phyloP scores from a whole-genome alignment of 179 eudicot species.

The Silene coronaria region DNA sequence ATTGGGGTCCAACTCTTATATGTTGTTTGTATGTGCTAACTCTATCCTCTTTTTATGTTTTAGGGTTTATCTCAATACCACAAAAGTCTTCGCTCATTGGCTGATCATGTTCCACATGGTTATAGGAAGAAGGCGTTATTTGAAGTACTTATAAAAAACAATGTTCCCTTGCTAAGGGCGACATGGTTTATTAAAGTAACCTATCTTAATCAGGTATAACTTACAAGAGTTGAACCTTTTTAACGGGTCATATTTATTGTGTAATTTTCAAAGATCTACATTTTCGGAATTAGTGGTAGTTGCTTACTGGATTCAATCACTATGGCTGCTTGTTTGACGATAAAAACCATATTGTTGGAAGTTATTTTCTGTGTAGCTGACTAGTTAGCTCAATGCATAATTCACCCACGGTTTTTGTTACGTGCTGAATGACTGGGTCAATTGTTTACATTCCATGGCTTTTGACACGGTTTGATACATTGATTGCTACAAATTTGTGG shows the following conservation, averaged over 20 bases:
- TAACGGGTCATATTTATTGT: neutral
- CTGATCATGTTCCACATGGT: constrained; percentile 90
- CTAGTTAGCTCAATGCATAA: neutral
- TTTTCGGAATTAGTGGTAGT: neutral
- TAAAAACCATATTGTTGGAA: neutral
- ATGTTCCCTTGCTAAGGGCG: constrained; percentile 86
- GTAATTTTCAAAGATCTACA: neutral
- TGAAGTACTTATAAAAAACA: constrained; percentile 83
- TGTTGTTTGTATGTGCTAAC: neutral
- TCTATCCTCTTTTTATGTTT: constrained; percentile 13
- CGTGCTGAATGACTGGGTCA: neutral
- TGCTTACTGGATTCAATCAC: neutral
- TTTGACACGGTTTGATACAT: neutral
- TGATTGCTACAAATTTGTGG: neutral
- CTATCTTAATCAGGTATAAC: constrained; percentile 86
- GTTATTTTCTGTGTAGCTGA: neutral
- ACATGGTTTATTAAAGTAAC: constrained; percentile 96
- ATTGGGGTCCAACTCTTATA: neutral
- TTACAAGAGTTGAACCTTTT: neutral
- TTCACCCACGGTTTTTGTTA: neutral
- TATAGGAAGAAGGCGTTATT: constrained; percentile 64
- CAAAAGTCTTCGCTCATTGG: constrained; percentile 79
- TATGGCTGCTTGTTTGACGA: neutral
- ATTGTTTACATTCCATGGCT: neutral
- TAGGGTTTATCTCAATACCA: constrained; percentile 95